A percentile compares a stretch with the other conserved stretches of the same genome.
Conservation (phyloP, 148 eudicot species). For the Rhododendron vialii region DNA sequence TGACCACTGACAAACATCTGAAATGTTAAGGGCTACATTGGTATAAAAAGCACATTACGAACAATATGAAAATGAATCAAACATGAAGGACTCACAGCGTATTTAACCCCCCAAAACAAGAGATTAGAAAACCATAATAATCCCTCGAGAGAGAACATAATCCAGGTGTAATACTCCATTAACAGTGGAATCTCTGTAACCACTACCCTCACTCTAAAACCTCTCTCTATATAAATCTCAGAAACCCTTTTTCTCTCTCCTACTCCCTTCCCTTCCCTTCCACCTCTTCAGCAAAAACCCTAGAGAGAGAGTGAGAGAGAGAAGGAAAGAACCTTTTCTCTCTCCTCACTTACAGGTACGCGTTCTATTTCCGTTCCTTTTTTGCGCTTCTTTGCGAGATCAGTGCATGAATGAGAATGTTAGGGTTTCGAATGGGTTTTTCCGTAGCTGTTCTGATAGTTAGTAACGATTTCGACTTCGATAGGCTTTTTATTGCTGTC, state of each 20-base stretch:
- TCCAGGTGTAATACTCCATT: not conserved
- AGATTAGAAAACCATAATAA: not conserved
- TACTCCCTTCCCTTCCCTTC: not conserved
- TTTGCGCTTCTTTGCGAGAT: not conserved
- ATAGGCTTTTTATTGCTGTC: conserved; percentile 4
- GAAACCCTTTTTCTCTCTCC: not conserved
- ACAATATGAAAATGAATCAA: not conserved
- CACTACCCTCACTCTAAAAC: not conserved
- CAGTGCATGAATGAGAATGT: not conserved
- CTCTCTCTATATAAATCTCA: not conserved
- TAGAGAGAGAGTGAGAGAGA: conserved; percentile 4
- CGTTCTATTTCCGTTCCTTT: not conserved
- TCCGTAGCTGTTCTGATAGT: not conserved
- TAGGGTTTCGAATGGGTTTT: conserved; percentile 3
- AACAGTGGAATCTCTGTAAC: not conserved
- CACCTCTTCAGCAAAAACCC: conserved; percentile 15
- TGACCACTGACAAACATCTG: not conserved
- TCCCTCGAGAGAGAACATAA: not conserved
- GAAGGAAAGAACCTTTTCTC: not conserved
- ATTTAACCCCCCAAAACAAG: not conserved
- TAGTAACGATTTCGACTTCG: not conserved
- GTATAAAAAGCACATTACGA: not conserved
- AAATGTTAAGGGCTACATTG: not conserved
- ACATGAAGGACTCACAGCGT: not conserved
- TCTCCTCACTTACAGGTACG: not conserved